Conservation (phyloP, 257 asterid species). For the Fraxinus pennsylvanica region DNA sequence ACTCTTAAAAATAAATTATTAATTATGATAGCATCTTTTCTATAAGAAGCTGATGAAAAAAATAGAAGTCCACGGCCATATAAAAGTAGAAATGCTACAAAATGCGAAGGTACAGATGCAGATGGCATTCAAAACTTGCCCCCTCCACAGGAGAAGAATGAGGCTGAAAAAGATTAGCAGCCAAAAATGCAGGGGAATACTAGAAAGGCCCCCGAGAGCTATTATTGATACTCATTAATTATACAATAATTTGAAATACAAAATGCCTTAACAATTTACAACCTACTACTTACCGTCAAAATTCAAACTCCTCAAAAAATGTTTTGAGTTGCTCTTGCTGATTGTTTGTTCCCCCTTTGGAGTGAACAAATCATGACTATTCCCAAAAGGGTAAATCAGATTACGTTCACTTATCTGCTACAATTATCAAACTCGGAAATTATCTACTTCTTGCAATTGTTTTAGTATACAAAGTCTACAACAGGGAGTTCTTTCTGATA, state of each 20-base stretch:
- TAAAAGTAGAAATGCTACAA: too few species aligned
- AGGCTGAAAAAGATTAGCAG: not conserved
- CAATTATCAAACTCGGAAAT: constrained; percentile 18
- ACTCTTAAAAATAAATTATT: too few species aligned
- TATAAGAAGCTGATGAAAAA: too few species aligned
- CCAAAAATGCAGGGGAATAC: not conserved
- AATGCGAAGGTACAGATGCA: not conserved
- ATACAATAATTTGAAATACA: constrained; percentile 37
- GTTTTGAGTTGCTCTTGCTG: constrained; percentile 42
- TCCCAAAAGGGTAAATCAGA: constrained; percentile 23
- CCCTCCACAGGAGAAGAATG: not conserved
- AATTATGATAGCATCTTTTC: too few species aligned
- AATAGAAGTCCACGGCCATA: too few species aligned
- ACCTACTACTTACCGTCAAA: constrained; percentile 29
- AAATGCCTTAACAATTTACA: constrained; percentile 37
- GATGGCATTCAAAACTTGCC: not conserved
- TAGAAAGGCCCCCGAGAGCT: constrained; percentile 5
- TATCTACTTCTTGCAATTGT: constrained; percentile 27
- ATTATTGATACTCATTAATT: constrained; percentile 30
- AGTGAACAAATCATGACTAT: constrained; percentile 26
- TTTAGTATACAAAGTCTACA: constrained; percentile 37
- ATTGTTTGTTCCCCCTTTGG: constrained; percentile 26
- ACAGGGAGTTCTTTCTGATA: constrained; percentile 13
- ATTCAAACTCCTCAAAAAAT: constrained; percentile 43
- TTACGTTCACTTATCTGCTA: constrained; percentile 32